Base-by-base conservation (phyloP, 495 filamentous ascomycete genomes). In the Penicillium maclennaniae region DNA sequence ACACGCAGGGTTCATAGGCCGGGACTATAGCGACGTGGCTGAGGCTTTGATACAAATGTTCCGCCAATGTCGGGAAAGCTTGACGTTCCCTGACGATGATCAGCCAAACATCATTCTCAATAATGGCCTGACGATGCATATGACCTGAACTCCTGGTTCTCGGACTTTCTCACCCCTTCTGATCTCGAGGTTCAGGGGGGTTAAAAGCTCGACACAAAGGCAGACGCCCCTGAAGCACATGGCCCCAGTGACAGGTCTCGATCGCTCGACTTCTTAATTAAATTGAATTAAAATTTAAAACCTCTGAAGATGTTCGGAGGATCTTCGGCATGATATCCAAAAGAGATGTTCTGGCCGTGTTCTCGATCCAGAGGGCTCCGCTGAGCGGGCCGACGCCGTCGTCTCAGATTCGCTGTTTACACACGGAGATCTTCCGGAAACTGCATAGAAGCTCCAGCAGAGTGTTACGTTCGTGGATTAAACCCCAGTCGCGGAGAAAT, bases 401-500 rank as follows among this genome's bases (percentile, higher is more conserved):
- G 60, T 58, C 54, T 60, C 54, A 55, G 36, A 41, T 53, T 43
- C 7, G 20, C 27, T 46, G 43, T 47, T 47, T 20, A 59, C 37
- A 28, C 12, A 38, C 56, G 56, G 54, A 63, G 48, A 53, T 56
- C 39, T 56, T 53, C 55, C 54, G 34, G 10, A 56, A 59, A 56
- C 54, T 42, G 37, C 49, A 59, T 23, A 31, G 40, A 23, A 19
- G n/a, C 5, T 25, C 38, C 38, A 36, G 40, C 28, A 37, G 17
- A 7, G 28, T 25, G 16, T 3, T 6, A 4, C 12, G 6, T 6
- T 15, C 31, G 25, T 40, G 1, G 39, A 27, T 10, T 20, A 53
- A 43, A 16, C 19, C 14, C 36, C 36, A 63, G 54, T 60, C 60
- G 56, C 50, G 60, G 54, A 60, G 60, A 58, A 63, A 50, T 40